Base-by-base conservation (phyloP, 495 filamentous ascomycete genomes). In the Poronia punctata region DNA sequence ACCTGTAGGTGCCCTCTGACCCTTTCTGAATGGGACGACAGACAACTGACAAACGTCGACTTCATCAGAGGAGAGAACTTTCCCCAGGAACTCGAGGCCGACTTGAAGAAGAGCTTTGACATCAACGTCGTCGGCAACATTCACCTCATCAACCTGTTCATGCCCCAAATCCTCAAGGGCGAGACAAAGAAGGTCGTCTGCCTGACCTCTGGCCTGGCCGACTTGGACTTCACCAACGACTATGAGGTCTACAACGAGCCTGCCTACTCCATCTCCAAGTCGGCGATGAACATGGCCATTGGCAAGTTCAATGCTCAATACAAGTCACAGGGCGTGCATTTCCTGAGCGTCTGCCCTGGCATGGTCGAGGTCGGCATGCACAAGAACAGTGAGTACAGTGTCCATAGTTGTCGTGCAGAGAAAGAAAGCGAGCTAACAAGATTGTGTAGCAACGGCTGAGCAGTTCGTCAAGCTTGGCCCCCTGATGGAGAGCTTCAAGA, bases 271-370 rank as follows among this genome's bases (percentile, higher is more conserved):
- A 41, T 55, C n/a, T 59, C 50, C 47, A 72, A 72, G 49, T 57
- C 56, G 8, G 68, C 61, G 7, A 9, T 74, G 3, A 67, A 76
- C 37, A 28, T 72, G 3, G 63, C 59, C 26, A 54, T 60, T n/a
- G 47, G 61, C 4, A 52, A 72, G 49, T 76, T 64, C 56, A 65
- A 50, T 40, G 70, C 62, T 9, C 55, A 66, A 38, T 76, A 70
- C 46, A 50, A 50, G 17, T 56, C 56, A 15, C 60, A 79, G 6
- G 73, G 68, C 3, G 54, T 79, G 2, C 50, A 76, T 8, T 70
- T 73, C 49, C 22, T 79, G 50, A 55, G 44, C 42, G 54, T 79
- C 27, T 62, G 66, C 41, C 75, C 75, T 1, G 75, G 75, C 18
- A 19, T 44, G 3, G 70, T 76, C 6, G 62, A 68, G 1, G 62